Evolutionary conservation across 306 rosid species (phyloP).

Genomic region (Ormosia semicastrata): DNA sequence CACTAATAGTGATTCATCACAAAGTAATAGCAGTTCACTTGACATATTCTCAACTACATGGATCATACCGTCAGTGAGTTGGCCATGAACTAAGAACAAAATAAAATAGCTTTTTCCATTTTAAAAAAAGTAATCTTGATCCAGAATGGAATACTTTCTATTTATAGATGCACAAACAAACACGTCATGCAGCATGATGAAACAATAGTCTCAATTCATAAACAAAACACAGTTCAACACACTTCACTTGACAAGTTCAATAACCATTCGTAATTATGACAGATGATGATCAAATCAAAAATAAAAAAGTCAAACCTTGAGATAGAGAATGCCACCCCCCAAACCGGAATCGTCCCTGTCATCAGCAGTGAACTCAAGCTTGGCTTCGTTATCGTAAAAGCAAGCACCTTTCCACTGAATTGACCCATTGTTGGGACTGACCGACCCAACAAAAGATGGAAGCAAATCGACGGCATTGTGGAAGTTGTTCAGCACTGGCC

Average conservation of each 20-base stretch:
- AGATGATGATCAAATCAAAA: neutral
- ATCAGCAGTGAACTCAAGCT: constrained; percentile 51
- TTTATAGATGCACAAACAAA: neutral
- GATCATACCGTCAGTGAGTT: neutral
- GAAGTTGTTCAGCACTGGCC: constrained; percentile 89
- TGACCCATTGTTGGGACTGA: constrained; percentile 60
- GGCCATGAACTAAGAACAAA: neutral
- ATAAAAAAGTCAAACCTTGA: constrained; percentile 51
- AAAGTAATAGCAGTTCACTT: neutral
- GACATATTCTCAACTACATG: neutral
- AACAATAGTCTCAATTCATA: neutral
- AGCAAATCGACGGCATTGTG: constrained; percentile 93
- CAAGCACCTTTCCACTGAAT: constrained; percentile 87
- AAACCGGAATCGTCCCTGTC: constrained; percentile 37
- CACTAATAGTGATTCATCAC: neutral
- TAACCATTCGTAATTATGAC: neutral
- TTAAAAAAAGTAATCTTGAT: neutral
- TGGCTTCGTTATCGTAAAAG: constrained; percentile 71
- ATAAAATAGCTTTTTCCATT: neutral
- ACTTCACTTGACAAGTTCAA: neutral
- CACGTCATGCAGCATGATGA: neutral
- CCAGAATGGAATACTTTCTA: neutral
- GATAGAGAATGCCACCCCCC: constrained; percentile 88
- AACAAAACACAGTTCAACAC: neutral
- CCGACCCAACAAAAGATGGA: constrained; percentile 82